These are phyloP conservation scores for Cyclocybe cylindracea DNA, from an alignment of 768 basidiomycete species.

Conservation along the genomic window DNA sequence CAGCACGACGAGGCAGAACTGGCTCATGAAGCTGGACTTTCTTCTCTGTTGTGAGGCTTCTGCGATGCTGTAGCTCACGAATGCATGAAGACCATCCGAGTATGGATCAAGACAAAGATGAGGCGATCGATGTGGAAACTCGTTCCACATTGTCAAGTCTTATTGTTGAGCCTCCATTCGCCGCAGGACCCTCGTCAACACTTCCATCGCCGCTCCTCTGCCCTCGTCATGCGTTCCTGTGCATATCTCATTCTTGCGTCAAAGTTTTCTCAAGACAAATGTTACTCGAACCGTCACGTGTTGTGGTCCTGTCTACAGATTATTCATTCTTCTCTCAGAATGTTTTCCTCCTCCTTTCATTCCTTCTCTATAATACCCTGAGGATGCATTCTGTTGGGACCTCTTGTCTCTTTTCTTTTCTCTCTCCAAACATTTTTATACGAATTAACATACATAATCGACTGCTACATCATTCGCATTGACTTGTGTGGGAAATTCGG, in stretches of 20 bases:
- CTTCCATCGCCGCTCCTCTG: conserved; percentile 85
- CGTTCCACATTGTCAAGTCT: conserved; percentile 7
- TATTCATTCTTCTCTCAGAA: no score
- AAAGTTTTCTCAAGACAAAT: conserved; percentile 92
- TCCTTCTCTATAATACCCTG: no score
- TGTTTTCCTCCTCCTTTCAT: no score
- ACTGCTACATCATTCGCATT: no score
- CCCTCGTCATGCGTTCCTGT: conserved; percentile 84
- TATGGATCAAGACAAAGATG: conserved; percentile 26
- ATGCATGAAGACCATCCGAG: conserved; percentile 44
- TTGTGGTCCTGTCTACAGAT: no score
- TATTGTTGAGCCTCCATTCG: conserved; percentile 3
- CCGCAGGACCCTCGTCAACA: conserved; percentile 8
- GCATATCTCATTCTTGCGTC: conserved; percentile 87
- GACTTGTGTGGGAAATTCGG: no score
- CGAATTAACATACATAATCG: no score
- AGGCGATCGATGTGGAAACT: conserved; percentile 2
- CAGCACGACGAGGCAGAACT: conserved; percentile 45
- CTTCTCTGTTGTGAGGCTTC: conserved; percentile 14
- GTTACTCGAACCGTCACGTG: conserved; percentile 89
- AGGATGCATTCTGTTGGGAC: no score
- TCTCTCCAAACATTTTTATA: no score
- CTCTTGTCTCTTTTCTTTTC: no score
- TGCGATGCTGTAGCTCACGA: conserved; percentile 15
- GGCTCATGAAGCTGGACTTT: conserved; percentile 37